A percentile compares a stretch with the other conserved stretches of the same genome.
Evolutionary conservation across 2,329 filamentous ascomycete species (phyloP).

Genomic region (Fusarium neocosmosporiellum): DNA sequence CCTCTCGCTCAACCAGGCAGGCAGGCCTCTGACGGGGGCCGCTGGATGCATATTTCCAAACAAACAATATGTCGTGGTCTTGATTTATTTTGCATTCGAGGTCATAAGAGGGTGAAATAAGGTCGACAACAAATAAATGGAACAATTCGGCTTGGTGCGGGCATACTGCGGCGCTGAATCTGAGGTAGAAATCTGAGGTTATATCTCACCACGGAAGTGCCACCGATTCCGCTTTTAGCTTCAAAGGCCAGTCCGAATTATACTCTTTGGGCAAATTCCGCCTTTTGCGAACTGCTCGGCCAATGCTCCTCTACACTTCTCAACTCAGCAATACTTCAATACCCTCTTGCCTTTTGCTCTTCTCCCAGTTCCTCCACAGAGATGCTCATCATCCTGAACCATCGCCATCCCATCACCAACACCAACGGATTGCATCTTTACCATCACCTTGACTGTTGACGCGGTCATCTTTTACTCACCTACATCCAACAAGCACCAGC

Average conservation of each 20-base stretch:
- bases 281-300: neutral
- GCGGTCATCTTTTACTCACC: slow-evolving; percentile 20
- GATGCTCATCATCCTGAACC: slow-evolving; percentile 4
- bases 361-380: neutral
- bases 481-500: neutral
- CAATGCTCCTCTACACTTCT: neutral
- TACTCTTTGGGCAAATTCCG: neutral
- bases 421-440: slow-evolving; percentile 12
- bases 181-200: slow-evolving; percentile 20
- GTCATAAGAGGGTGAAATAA: neutral
- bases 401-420: slow-evolving; percentile 1
- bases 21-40: slow-evolving; percentile 21
- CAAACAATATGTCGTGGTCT: slow-evolving; percentile 39
- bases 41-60: slow-evolving; percentile 36
- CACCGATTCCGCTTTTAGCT: slow-evolving; percentile 10
- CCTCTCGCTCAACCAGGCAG: slow-evolving; percentile 25
- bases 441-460: slow-evolving; percentile 3
- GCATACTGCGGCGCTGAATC: neutral
- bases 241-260: slow-evolving; percentile 6
- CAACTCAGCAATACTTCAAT: neutral
- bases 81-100: neutral
- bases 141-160: slow-evolving; percentile 9
- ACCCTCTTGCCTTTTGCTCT: neutral
- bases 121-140: slow-evolving; percentile 8
- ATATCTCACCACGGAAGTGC: slow-evolving; percentile 1